phyloP scores from a whole-genome alignment of 2,329 filamentous ascomycete species.

The Fusarium liriodendri region DNA sequence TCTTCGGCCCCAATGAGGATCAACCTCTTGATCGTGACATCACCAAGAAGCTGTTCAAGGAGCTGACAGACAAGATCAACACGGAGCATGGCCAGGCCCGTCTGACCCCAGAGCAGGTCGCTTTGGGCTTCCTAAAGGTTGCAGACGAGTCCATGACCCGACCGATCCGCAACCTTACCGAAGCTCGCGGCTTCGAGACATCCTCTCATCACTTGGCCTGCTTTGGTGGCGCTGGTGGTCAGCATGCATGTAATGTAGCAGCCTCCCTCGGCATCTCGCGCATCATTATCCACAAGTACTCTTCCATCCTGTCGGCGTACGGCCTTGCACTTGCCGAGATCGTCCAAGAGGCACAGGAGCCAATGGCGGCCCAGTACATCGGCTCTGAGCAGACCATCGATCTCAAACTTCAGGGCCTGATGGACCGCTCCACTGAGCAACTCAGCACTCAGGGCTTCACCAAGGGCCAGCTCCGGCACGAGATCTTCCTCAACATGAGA shows the following conservation, averaged over 20 bases:
- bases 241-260: neutral
- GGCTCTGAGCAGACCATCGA: neutral
- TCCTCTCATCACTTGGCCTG: slow-evolving; percentile 50
- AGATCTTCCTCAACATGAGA: slow-evolving; percentile 56
- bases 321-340: neutral
- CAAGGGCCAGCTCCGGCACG: slow-evolving; percentile 53
- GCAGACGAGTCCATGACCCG: slow-evolving; percentile 51
- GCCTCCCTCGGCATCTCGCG: neutral
- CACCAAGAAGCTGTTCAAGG: slow-evolving; percentile 52
- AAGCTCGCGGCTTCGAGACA: slow-evolving; percentile 50
- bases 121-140: slow-evolving; percentile 51
- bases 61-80: slow-evolving; percentile 57
- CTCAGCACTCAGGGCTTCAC: slow-evolving; percentile 43
- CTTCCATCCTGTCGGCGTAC: neutral
- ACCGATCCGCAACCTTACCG: slow-evolving; percentile 50
- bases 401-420: neutral
- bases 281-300: neutral
- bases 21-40: slow-evolving; percentile 59
- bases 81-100: slow-evolving; percentile 37
- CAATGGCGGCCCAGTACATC: neutral
- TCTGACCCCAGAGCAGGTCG: slow-evolving; percentile 51
- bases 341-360: slow-evolving; percentile 20
- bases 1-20: slow-evolving; percentile 77
- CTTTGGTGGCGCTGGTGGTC: slow-evolving; percentile 31
- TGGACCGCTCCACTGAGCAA: neutral